phyloP scores from a whole-genome alignment of 306 rosid genomes.

The Hippophae rhamnoides region DNA sequence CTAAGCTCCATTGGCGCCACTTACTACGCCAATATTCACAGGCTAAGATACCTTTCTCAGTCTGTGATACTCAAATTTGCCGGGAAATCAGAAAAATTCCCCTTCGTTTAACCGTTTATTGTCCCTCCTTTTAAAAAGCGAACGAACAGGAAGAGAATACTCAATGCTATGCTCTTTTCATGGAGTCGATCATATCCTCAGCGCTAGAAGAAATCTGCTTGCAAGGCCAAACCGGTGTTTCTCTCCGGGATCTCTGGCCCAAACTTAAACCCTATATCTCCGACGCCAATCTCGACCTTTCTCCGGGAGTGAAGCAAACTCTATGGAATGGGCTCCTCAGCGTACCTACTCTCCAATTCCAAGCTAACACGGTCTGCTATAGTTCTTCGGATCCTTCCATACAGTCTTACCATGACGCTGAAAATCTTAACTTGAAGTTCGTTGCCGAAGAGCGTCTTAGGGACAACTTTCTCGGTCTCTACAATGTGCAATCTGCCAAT shows the following conservation, averaged over 20 bases:
- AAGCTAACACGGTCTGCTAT: conserved; percentile 9
- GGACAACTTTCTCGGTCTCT: conserved; percentile 66
- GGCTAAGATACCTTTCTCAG: too few relatives aligned
- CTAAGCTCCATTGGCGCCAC: too few relatives aligned
- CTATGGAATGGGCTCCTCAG: conserved; percentile 52
- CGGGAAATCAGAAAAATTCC: too few relatives aligned
- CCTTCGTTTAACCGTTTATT: too few relatives aligned
- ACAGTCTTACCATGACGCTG: conserved; percentile 37
- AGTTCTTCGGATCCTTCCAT: conserved; percentile 30
- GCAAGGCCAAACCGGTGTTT: conserved; percentile 28
- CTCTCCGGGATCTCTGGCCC: conserved; percentile 32
- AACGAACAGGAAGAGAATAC: neutral
- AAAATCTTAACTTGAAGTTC: conserved; percentile 37
- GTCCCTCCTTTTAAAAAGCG: too few relatives aligned
- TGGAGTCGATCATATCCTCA: conserved; percentile 35
- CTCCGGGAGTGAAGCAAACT: conserved; percentile 34
- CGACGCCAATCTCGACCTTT: conserved; percentile 32
- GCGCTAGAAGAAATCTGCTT: conserved; percentile 45
- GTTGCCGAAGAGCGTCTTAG: conserved; percentile 38
- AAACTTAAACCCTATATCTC: conserved; percentile 29
- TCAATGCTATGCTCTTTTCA: conserved; percentile 2
- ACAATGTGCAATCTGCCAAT: conserved; percentile 42
- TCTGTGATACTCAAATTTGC: too few relatives aligned
- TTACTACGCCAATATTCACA: too few relatives aligned
- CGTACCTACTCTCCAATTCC: conserved; percentile 57